Conservation (phyloP, 2,329 filamentous ascomycete species). For the Talaromyces islandicus region DNA sequence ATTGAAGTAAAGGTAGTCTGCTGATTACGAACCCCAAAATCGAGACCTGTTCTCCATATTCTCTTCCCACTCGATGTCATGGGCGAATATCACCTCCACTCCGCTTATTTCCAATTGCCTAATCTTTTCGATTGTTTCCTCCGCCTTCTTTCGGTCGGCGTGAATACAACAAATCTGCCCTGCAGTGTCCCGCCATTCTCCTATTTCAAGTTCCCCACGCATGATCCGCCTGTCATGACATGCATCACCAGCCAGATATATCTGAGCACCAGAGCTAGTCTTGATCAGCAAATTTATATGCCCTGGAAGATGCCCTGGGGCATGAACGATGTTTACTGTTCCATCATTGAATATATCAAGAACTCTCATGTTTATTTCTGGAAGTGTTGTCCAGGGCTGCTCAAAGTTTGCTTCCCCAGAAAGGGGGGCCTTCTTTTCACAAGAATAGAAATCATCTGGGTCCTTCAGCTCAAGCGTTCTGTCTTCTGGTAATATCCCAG, state of each 20-base stretch:
- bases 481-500: constrained; percentile 16
- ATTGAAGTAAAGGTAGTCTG: background rate
- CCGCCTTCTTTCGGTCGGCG: constrained; percentile 17
- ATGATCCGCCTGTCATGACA: constrained; percentile 27
- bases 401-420: constrained; percentile 11
- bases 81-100: constrained; percentile 27
- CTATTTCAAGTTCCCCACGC: constrained; percentile 22
- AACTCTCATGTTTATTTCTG: constrained; percentile 12
- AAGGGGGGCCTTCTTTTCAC: background rate
- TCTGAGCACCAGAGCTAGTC: constrained; percentile 9
- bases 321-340: constrained; percentile 22
- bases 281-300: constrained; percentile 27
- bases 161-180: constrained; percentile 25
- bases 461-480: constrained; percentile 20
- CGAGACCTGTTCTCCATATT: constrained; percentile 1
- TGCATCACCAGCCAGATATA: constrained; percentile 27
- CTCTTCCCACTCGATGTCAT: constrained; percentile 26
- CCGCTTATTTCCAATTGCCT: constrained; percentile 13
- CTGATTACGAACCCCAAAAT: background rate
- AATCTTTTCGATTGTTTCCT: constrained; percentile 20
- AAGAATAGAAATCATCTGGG: constrained; percentile 7
- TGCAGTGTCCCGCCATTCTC: constrained; percentile 20
- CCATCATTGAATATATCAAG: constrained; percentile 27
- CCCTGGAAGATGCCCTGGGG: constrained; percentile 26
- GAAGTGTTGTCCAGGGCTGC: constrained; percentile 15